Conservation (phyloP, 768 basidiomycete genomes). For the Naematelia encephala region DNA sequence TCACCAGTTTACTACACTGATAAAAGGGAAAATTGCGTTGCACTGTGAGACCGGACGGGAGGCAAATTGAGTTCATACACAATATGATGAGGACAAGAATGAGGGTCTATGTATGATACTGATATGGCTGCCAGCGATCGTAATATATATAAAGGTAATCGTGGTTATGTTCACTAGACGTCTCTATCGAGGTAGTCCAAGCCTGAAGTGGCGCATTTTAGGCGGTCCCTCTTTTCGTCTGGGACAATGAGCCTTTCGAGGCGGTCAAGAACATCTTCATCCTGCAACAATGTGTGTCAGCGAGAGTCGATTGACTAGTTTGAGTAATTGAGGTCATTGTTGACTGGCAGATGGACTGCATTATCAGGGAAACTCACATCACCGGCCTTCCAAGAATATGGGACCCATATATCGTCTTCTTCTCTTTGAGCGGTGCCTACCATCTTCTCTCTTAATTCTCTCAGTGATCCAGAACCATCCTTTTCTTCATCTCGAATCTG, state of each 20-base stretch:
- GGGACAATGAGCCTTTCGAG: constrained; percentile 33
- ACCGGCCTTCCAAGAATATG: constrained; percentile 31
- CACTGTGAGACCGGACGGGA: too few species aligned
- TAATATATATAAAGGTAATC: too few species aligned
- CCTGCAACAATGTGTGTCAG: too few species aligned
- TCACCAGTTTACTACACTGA: too few species aligned
- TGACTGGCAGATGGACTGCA: too few species aligned
- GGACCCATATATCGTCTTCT: constrained; percentile 37
- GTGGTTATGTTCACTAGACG: not conserved
- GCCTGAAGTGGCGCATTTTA: constrained; percentile 34
- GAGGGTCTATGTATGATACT: too few species aligned
- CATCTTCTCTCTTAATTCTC: constrained; percentile 45
- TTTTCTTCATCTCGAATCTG: constrained; percentile 25
- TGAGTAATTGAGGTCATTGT: too few species aligned
- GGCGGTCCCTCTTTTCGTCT: constrained; percentile 24
- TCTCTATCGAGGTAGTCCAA: constrained; percentile 37
- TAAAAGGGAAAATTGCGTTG: too few species aligned
- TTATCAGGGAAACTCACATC: constrained; percentile 14
- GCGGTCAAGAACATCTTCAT: constrained; percentile 21
- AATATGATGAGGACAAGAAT: too few species aligned
- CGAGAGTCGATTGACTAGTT: too few species aligned
- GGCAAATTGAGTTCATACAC: too few species aligned
- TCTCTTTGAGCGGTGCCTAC: constrained; percentile 18
- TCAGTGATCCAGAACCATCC: constrained; percentile 40
- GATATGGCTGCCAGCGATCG: too few species aligned